These are phyloP conservation scores for Rhynchosporium graminicola DNA, from an alignment of 2,329 filamentous ascomycete genomes.

Conservation along the genomic window DNA sequence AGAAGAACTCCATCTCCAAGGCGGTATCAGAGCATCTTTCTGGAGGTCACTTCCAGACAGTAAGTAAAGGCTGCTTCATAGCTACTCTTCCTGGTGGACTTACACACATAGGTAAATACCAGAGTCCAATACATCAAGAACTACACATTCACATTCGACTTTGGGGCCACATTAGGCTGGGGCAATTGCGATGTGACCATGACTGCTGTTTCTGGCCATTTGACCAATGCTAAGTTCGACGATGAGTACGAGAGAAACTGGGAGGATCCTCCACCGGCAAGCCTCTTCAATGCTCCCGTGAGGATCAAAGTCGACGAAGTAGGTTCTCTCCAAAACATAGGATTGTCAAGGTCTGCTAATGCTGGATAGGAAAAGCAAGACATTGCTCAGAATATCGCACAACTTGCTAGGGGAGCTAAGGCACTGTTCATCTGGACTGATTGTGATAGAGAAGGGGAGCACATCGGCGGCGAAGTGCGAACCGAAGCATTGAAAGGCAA, in stretches of 20 bases:
- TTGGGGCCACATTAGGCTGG: slow-evolving; percentile 66
- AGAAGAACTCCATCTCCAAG: slow-evolving; percentile 94
- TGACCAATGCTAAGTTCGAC: slow-evolving; percentile 79
- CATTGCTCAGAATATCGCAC: slow-evolving; percentile 82
- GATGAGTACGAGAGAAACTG: slow-evolving; percentile 70
- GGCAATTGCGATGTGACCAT: slow-evolving; percentile 84
- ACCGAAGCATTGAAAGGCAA: slow-evolving; percentile 78
- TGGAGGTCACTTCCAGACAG: slow-evolving; percentile 70
- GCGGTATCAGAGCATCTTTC: slow-evolving; percentile 88
- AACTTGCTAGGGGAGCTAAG: slow-evolving; percentile 70
- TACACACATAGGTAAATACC: slow-evolving; percentile 31
- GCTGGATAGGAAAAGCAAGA: slow-evolving; percentile 68
- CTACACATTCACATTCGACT: slow-evolving; percentile 88
- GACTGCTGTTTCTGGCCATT: slow-evolving; percentile 89
- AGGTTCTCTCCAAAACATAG: not conserved
- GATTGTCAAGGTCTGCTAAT: not conserved
- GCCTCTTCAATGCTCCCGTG: slow-evolving; percentile 81
- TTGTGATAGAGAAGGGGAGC: slow-evolving; percentile 95
- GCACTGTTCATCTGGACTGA: slow-evolving; percentile 97
- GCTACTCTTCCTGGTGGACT: not conserved
- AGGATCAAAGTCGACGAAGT: slow-evolving; percentile 61
- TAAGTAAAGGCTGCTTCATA: slow-evolving; percentile 46
- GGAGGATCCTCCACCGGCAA: slow-evolving; percentile 75
- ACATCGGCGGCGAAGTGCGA: slow-evolving; percentile 91
- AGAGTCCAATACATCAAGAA: slow-evolving; percentile 78